A percentile compares a stretch with the other conserved stretches of the same genome.
Evolutionary conservation across 2,329 filamentous ascomycete genomes (phyloP).

Genomic region (Epichloe glyceriae): DNA sequence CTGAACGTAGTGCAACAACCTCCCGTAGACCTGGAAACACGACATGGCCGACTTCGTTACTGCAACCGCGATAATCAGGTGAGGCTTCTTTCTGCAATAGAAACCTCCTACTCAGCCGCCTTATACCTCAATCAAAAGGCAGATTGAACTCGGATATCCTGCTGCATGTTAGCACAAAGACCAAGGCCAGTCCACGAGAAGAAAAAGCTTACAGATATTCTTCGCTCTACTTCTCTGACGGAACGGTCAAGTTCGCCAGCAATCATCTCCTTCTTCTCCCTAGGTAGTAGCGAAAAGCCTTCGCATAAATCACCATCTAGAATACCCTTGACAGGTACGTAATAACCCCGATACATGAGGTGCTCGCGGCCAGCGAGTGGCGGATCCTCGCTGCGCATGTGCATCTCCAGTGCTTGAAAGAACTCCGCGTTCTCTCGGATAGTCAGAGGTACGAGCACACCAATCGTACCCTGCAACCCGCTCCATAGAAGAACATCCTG

Average conservation of each 20-base stretch:
- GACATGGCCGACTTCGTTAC: too few relatives aligned
- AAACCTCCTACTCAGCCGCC: too few relatives aligned
- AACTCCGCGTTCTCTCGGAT: conserved; percentile 91
- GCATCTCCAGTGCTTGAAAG: conserved; percentile 86
- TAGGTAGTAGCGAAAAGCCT: conserved; percentile 68
- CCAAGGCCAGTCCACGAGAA: conserved; percentile 10
- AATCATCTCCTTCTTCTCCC: conserved; percentile 90
- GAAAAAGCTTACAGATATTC: conserved; percentile 53
- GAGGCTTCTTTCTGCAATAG: too few relatives aligned
- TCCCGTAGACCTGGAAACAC: too few relatives aligned
- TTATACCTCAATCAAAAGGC: conserved; percentile 32
- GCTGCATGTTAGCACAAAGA: background rate
- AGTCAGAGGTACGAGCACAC: conserved; percentile 82
- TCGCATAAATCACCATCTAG: conserved; percentile 96
- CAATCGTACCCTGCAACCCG: conserved; percentile 90
- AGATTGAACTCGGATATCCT: conserved; percentile 46
- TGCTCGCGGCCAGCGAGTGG: conserved; percentile 88
- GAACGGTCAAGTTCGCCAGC: conserved; percentile 84
- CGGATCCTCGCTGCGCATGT: conserved; percentile 73
- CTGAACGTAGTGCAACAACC: too few relatives aligned
- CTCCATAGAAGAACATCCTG: conserved; percentile 88
- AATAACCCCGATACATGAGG: conserved; percentile 88
- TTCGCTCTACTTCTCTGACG: conserved; percentile 85
- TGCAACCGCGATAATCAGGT: too few relatives aligned
- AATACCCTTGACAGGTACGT: conserved; percentile 87